phyloP scores from a whole-genome alignment of 495 filamentous ascomycete genomes.

The Xylaria nigripes region DNA sequence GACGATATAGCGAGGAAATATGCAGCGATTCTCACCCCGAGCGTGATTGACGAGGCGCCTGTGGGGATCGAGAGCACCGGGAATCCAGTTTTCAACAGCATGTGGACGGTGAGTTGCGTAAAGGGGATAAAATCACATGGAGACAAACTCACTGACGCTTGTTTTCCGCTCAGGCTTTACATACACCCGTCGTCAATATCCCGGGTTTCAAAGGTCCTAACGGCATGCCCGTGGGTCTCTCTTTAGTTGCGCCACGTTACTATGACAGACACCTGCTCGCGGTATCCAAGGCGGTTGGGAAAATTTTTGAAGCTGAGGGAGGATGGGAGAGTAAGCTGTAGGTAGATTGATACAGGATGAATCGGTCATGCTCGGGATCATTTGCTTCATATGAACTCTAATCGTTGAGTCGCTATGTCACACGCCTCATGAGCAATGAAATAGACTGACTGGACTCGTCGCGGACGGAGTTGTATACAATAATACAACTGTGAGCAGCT shows the following conservation, averaged over 20 bases:
- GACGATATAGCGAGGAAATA: conserved; percentile 41
- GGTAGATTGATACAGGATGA: not conserved
- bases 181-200: conserved; percentile 42
- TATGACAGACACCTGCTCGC: conserved; percentile 37
- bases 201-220: conserved; percentile 42
- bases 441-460: no score
- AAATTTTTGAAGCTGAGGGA: conserved; percentile 35
- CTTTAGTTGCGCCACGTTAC: conserved; percentile 37
- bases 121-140: no score
- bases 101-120: conserved; percentile 23
- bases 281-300: conserved; percentile 33
- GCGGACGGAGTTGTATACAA: no score
- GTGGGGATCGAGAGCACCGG: conserved; percentile 38
- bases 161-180: conserved; percentile 27
- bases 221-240: conserved; percentile 44
- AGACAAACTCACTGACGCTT: conserved; percentile 1
- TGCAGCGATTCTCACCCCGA: conserved; percentile 41
- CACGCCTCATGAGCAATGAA: no score
- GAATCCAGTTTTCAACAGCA: conserved; percentile 32
- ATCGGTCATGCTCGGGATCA: not conserved
- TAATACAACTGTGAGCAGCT: no score
- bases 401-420: no score
- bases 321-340: conserved; percentile 25
- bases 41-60: conserved; percentile 43
- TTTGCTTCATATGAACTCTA: no score